Evolutionary conservation across 805 yeast genomes (phyloP).

Genomic region (Candida pseudofarinosa): DNA sequence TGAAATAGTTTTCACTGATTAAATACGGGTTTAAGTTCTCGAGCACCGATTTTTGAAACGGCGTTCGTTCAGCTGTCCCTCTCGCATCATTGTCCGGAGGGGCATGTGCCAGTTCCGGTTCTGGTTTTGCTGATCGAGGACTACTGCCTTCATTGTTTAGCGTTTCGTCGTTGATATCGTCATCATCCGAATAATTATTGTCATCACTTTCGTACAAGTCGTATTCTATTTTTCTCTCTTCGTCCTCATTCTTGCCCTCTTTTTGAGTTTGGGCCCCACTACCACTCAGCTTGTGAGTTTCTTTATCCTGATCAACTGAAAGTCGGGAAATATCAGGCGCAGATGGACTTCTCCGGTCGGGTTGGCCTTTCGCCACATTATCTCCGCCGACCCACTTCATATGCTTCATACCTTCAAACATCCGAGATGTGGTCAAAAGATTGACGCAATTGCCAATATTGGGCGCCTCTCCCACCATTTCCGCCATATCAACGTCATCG

Average conservation of each 20-base stretch:
- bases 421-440: conserved; percentile 27
- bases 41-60: conserved; percentile 20
- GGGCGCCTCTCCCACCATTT: conserved; percentile 9
- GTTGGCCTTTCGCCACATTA: background rate
- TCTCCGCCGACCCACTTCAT: background rate
- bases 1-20: conserved; percentile 10
- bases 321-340: conserved; percentile 1
- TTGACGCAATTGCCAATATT: conserved; percentile 24
- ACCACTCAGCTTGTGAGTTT: background rate
- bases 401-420: conserved; percentile 23
- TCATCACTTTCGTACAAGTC: conserved; percentile 3
- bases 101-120: background rate
- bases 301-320: background rate
- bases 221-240: background rate
- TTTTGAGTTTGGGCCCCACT: background rate
- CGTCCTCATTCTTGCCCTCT: background rate
- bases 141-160: background rate
- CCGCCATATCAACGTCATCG: conserved; percentile 12
- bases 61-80: background rate
- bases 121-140: background rate
- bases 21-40: conserved; percentile 22
- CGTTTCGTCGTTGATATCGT: background rate
- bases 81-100: background rate
- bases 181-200: background rate
- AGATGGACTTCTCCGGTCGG: conserved; percentile 3